Conservation (phyloP, 306 rosid genomes). For the Carpinus viminea region DNA sequence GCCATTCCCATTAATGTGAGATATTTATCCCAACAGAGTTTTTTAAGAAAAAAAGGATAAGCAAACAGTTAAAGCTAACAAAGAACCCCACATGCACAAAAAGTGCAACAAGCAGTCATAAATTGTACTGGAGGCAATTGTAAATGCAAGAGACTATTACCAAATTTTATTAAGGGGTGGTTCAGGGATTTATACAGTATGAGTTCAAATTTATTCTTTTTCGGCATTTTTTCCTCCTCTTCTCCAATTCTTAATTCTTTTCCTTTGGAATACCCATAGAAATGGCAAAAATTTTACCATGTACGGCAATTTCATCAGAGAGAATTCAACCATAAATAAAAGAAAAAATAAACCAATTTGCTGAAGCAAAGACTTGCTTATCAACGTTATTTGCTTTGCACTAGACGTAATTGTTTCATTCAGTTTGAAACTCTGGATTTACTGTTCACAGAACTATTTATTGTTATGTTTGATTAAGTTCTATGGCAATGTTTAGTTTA, state of each 20-base stretch:
- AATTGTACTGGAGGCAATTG: conserved; percentile 2
- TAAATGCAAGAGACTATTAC: conserved; percentile 7
- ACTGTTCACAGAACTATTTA: neutral
- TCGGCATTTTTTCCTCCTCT: neutral
- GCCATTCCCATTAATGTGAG: conserved; percentile 92
- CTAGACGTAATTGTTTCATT: too few relatives aligned
- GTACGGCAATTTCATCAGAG: neutral
- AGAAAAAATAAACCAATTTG: too few relatives aligned
- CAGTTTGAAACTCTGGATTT: too few relatives aligned
- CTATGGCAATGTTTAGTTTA: neutral
- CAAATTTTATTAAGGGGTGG: neutral
- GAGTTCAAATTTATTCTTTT: neutral
- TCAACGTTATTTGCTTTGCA: neutral
- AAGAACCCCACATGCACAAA: neutral
- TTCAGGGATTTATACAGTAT: neutral
- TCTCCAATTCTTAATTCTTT: too few relatives aligned
- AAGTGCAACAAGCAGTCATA: conserved; percentile 2
- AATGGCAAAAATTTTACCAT: too few relatives aligned
- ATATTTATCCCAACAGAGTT: conserved; percentile 74
- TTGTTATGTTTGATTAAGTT: neutral
- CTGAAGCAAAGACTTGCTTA: neutral
- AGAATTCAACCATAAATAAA: neutral
- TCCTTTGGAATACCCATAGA: too few relatives aligned
- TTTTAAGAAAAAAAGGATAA: neutral
- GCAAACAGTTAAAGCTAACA: conserved; percentile 16